phyloP scores from a whole-genome alignment of 257 asterid genomes.

The Knoxia roxburghii region DNA sequence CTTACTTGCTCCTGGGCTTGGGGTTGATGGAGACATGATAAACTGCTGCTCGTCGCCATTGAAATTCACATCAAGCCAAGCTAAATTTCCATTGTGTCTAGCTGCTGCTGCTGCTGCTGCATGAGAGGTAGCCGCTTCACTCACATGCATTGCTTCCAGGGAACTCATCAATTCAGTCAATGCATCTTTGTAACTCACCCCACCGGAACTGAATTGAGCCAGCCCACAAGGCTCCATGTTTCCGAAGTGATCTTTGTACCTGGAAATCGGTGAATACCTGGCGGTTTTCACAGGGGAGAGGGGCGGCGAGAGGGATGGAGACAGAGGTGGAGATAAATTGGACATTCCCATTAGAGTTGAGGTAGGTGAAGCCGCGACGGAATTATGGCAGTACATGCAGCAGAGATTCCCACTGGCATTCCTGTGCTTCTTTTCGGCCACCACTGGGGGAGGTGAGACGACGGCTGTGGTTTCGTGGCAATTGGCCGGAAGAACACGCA shows the following conservation, averaged over 20 bases:
- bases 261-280: conserved; percentile 16
- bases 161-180: conserved; percentile 59
- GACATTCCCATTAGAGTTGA: conserved; percentile 57
- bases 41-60: conserved; percentile 44
- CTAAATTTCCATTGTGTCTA: conserved; percentile 13
- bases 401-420: conserved; percentile 32
- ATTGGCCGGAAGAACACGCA: conserved; percentile 57
- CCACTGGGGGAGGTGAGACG: conserved; percentile 21
- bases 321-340: conserved; percentile 38
- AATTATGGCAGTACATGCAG: conserved; percentile 59
- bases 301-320: conserved; percentile 59
- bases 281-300: conserved; percentile 43
- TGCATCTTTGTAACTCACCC: conserved; percentile 40
- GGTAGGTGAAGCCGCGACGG: conserved; percentile 52
- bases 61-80: conserved; percentile 52
- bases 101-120: not conserved
- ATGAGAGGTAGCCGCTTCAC: conserved; percentile 5
- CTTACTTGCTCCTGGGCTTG: conserved; percentile 26
- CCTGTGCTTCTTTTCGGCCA: conserved; percentile 19
- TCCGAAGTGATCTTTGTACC: conserved; percentile 20
- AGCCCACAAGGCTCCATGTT: conserved; percentile 20
- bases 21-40: conserved; percentile 58
- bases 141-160: conserved; percentile 53
- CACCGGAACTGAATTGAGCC: conserved; percentile 17
- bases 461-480: conserved; percentile 11